A percentile compares a stretch with the other conserved stretches of the same genome.
Evolutionary conservation across 176 grass and related monocot genomes (phyloP).

Genomic region (Coix lacrymajobi): DNA sequence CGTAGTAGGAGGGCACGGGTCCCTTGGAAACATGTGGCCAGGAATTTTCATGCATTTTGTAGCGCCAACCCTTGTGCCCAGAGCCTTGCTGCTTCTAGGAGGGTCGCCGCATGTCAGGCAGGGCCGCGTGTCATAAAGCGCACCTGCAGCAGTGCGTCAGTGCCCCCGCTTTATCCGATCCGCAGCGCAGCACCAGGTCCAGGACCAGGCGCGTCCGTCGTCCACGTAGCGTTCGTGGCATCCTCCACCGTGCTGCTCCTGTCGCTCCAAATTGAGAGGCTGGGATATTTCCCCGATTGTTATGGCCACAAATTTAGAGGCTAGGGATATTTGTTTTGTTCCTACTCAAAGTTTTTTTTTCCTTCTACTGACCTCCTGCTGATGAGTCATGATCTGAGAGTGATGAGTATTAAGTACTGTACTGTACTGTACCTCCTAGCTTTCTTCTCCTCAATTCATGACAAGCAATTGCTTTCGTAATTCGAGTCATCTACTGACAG

Average conservation of each 20-base stretch:
- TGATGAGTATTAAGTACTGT: no score
- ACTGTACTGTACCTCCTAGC: no score
- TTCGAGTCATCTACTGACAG: no score
- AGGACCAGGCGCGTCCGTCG: no score
- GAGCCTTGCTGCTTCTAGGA: constrained; percentile 15
- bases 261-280: constrained; percentile 11
- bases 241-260: neutral
- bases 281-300: constrained; percentile 7
- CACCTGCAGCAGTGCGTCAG: neutral
- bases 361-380: no score
- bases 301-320: neutral
- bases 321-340: neutral
- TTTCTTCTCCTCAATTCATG: neutral
- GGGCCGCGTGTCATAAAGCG: constrained; percentile 25
- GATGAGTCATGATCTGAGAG: no score
- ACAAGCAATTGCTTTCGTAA: no score
- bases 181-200: neutral
- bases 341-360: no score
- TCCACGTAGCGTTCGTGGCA: neutral
- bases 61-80: neutral
- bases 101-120: neutral
- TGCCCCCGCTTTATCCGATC: neutral
- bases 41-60: constrained; percentile 4
- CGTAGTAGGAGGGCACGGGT: no score
- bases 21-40: constrained; percentile 33